These are phyloP conservation scores for Penicillium freii DNA, from an alignment of 2,329 filamentous ascomycete species.

Conservation along the genomic window DNA sequence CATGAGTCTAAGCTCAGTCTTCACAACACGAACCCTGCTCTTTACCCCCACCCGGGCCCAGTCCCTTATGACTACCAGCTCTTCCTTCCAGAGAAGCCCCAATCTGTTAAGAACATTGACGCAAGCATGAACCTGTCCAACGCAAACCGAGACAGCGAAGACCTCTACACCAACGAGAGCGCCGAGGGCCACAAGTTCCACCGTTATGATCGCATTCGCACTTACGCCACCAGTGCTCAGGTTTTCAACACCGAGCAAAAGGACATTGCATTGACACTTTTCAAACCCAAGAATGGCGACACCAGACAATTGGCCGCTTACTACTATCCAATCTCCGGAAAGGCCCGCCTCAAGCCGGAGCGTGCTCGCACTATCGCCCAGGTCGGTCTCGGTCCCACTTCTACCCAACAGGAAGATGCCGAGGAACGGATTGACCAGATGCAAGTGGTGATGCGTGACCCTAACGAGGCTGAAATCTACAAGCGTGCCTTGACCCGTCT, in stretches of 20 bases:
- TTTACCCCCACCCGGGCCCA: constrained; percentile 53
- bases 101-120: constrained; percentile 52
- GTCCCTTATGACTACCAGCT: constrained; percentile 60
- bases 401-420: constrained; percentile 33
- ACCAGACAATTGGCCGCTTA: constrained; percentile 56
- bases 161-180: constrained; percentile 48
- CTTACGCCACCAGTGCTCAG: constrained; percentile 60
- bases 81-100: constrained; percentile 53
- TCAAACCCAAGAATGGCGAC: constrained; percentile 47
- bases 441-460: constrained; percentile 52
- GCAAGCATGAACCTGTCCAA: constrained; percentile 56
- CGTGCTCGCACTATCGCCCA: constrained; percentile 45
- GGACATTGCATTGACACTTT: constrained; percentile 59
- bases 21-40: constrained; percentile 50
- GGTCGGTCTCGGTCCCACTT: constrained; percentile 40
- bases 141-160: constrained; percentile 53
- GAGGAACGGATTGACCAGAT: constrained; percentile 54
- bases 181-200: constrained; percentile 49
- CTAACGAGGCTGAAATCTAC: constrained; percentile 50
- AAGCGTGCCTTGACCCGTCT: constrained; percentile 47
- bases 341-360: constrained; percentile 55
- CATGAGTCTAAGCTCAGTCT: constrained; percentile 50
- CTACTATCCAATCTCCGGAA: constrained; percentile 60
- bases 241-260: constrained; percentile 51
- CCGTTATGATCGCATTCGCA: constrained; percentile 57